Percentiles rank a stretch among this genome's conserved stretches.
phyloP scores from a whole-genome alignment of 1,284 basidiomycete species.

The Mycena sp. region DNA sequence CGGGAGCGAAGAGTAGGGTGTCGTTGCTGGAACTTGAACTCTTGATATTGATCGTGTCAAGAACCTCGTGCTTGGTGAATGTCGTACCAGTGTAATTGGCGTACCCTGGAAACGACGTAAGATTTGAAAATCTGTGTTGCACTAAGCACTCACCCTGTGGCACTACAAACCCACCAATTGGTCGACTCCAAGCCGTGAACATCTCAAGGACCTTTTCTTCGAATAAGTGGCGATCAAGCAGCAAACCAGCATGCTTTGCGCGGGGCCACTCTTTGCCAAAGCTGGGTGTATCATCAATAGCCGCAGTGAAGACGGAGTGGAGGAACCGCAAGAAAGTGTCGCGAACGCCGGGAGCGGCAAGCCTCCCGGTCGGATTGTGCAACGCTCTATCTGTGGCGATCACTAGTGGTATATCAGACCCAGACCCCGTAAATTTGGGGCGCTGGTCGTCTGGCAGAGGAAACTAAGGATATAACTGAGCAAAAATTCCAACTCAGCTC shows the following conservation, averaged over 20 bases:
- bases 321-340: not conserved
- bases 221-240: not conserved
- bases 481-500: no score
- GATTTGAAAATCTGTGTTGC: not conserved
- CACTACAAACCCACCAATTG: not conserved
- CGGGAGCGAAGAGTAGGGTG: not conserved
- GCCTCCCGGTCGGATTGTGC: not conserved
- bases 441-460: not conserved
- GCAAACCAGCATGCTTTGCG: not conserved
- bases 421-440: not conserved
- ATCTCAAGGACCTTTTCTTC: not conserved
- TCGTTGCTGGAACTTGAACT: not conserved
- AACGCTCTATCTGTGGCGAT: not conserved
- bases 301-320: not conserved
- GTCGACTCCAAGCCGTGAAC: not conserved
- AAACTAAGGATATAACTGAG: no score
- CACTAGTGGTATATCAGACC: conserved; percentile 3
- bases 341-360: not conserved
- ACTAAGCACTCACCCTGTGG: not conserved
- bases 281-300: not conserved
- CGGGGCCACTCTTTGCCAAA: not conserved
- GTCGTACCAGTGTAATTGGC: not conserved
- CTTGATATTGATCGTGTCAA: not conserved
- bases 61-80: not conserved
- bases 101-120: not conserved